Evolutionary conservation across 1,139 yeast species (phyloP).

Genomic region (Ogataea hybrid): DNA sequence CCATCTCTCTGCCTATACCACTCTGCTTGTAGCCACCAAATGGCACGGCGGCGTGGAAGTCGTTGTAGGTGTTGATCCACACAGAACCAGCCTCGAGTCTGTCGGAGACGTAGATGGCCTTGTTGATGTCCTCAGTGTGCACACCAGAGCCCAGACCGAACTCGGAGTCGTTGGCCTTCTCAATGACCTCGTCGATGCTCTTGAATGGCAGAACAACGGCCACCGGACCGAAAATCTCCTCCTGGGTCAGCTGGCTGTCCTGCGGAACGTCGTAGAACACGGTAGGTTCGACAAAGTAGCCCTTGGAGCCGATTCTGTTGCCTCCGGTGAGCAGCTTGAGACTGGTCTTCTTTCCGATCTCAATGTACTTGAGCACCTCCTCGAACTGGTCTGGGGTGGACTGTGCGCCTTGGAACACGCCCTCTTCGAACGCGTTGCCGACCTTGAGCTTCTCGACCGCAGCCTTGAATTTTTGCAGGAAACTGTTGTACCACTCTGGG

Average conservation of each 20-base stretch:
- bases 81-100: conserved; percentile 68
- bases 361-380: conserved; percentile 67
- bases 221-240: conserved; percentile 78
- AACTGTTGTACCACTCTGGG: conserved; percentile 65
- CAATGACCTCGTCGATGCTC: conserved; percentile 60
- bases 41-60: conserved; percentile 69
- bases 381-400: conserved; percentile 68
- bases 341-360: conserved; percentile 67
- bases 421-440: conserved; percentile 73
- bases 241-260: conserved; percentile 56
- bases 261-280: conserved; percentile 62
- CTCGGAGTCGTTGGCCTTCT: conserved; percentile 63
- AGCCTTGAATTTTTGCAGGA: conserved; percentile 55
- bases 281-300: conserved; percentile 68
- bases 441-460: conserved; percentile 57
- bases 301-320: conserved; percentile 55
- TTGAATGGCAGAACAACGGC: conserved; percentile 64
- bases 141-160: conserved; percentile 85
- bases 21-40: conserved; percentile 78
- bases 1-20: conserved; percentile 83
- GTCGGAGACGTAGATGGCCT: conserved; percentile 56
- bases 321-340: conserved; percentile 74
- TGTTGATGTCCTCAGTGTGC: conserved; percentile 55
- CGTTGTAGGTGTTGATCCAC: conserved; percentile 78
- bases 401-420: conserved; percentile 71